Evolutionary conservation across 2,329 filamentous ascomycete genomes (phyloP).

Genomic region (Fusarium ramigenum): DNA sequence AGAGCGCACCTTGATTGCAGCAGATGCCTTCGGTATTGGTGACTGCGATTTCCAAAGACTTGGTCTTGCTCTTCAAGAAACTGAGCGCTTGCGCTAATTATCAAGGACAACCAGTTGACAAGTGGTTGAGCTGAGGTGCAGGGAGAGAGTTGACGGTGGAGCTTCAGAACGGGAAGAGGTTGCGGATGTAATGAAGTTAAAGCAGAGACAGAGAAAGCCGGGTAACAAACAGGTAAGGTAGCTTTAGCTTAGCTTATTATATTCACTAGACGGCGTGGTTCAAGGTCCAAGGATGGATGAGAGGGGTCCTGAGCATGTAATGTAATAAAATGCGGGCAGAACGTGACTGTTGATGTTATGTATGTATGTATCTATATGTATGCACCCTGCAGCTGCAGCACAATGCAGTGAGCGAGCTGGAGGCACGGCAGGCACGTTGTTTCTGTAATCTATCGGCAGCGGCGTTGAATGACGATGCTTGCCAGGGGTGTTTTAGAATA

Average conservation of each 20-base stretch:
- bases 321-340: conserved; percentile 35
- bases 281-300: conserved; percentile 22
- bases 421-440: conserved; percentile 35
- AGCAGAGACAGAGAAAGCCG: conserved; percentile 16
- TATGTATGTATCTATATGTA: conserved; percentile 13
- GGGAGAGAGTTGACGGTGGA: conserved; percentile 32
- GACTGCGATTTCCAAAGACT: background rate
- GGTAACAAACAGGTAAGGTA: conserved; percentile 4
- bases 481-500: conserved; percentile 34
- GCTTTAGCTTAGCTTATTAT: conserved; percentile 28
- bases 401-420: conserved; percentile 17
- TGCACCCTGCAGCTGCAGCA: conserved; percentile 37
- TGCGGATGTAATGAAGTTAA: conserved; percentile 24
- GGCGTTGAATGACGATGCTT: conserved; percentile 41
- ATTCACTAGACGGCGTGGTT: conserved; percentile 28
- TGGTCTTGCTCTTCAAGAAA: conserved; percentile 15
- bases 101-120: conserved; percentile 23
- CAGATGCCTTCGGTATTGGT: background rate
- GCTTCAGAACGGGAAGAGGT: conserved; percentile 16
- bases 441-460: conserved; percentile 38
- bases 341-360: conserved; percentile 41
- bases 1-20: conserved; percentile 29
- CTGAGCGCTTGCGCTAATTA: conserved; percentile 33
- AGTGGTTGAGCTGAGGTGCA: conserved; percentile 22
- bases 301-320: conserved; percentile 34